Percentiles rank a stretch among this genome's conserved stretches.
phyloP scores from a whole-genome alignment of 805 yeast genomes.

The Suhomyces faveliae region DNA sequence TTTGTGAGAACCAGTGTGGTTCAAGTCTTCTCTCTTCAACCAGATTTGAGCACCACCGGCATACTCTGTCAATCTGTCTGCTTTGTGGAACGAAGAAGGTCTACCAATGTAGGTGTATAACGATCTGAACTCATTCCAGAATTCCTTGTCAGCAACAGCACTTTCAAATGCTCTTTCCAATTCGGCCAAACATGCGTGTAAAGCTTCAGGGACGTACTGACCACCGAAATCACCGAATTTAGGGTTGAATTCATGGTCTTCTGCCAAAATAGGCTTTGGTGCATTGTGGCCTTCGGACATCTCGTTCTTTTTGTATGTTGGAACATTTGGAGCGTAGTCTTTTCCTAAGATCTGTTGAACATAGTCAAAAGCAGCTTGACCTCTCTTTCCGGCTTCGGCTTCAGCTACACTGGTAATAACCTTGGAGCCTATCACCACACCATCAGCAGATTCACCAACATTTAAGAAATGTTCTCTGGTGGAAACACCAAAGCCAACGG shows the following conservation, averaged over 20 bases:
- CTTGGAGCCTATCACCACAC: conserved; percentile 94
- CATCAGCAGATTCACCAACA: conserved; percentile 84
- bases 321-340: conserved; percentile 34
- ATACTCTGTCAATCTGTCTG: conserved; percentile 82
- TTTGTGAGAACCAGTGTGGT: conserved; percentile 87
- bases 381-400: conserved; percentile 59
- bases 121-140: conserved; percentile 89
- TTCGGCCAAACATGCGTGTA: conserved; percentile 87
- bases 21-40: conserved; percentile 96
- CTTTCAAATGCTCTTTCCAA: conserved; percentile 83
- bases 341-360: conserved; percentile 69
- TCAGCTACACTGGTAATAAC: conserved; percentile 69
- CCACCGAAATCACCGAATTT: conserved; percentile 97
- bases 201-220: conserved; percentile 96
- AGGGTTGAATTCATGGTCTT: conserved; percentile 66
- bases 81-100: conserved; percentile 89
- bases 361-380: conserved; percentile 61
- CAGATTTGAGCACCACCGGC: conserved; percentile 93
- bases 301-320: conserved; percentile 21
- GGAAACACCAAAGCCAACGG: conserved; percentile 96
- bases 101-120: conserved; percentile 93
- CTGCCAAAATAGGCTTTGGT: conserved; percentile 44
- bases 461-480: conserved; percentile 84
- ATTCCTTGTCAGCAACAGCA: conserved; percentile 83
- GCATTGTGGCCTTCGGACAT: conserved; percentile 21